Percentiles rank a stretch among this genome's conserved stretches.
Evolutionary conservation across 495 filamentous ascomycete species (phyloP).

Genomic region (Neurospora sp.): DNA sequence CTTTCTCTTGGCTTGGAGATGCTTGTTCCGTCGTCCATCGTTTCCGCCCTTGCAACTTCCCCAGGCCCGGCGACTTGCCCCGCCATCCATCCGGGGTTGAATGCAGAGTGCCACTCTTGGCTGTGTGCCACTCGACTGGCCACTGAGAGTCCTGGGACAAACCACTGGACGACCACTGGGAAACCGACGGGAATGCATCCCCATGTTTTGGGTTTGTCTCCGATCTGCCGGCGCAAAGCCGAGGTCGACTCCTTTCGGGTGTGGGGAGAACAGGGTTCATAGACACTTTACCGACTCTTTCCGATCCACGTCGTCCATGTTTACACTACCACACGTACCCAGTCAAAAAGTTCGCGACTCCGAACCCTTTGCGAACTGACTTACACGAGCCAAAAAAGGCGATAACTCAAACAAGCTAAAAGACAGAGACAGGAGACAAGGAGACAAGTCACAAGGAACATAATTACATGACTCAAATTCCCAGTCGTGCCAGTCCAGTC

Average conservation of each 20-base stretch:
- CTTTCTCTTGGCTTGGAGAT: neutral
- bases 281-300: neutral
- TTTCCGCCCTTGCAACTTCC: neutral
- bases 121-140: neutral
- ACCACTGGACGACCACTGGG: neutral
- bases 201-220: slow-evolving; percentile 5
- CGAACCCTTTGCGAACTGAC: neutral
- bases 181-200: neutral
- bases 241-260: slow-evolving; percentile 15
- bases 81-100: neutral
- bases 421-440: neutral
- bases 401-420: neutral
- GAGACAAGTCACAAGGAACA: neutral
- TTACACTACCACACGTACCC: neutral
- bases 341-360: neutral
- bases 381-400: neutral
- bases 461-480: neutral
- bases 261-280: slow-evolving; percentile 2
- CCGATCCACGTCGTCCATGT: neutral
- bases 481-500: neutral
- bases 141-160: neutral
- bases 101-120: neutral
- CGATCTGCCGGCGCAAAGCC: slow-evolving; percentile 27
- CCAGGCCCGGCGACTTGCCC: neutral
- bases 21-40: neutral